Evolutionary conservation across 495 filamentous ascomycete species (phyloP).

Genomic region (Hyaloscypha bicolor): DNA sequence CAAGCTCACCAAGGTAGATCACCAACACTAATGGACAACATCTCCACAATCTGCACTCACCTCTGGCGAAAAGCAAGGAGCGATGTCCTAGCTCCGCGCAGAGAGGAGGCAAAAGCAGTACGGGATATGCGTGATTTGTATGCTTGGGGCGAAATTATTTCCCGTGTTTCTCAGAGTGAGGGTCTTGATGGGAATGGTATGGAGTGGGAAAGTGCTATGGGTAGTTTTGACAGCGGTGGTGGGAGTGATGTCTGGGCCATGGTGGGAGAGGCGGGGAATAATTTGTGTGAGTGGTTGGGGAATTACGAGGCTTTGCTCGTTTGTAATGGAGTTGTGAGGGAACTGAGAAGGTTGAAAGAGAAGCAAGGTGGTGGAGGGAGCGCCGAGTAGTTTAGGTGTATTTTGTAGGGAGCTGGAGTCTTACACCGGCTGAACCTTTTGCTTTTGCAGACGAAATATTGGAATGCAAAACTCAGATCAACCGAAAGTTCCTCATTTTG

Average conservation of each 20-base stretch:
- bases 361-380: not conserved
- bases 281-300: slow-evolving; percentile 19
- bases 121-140: slow-evolving; percentile 19
- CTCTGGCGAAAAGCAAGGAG: slow-evolving; percentile 24
- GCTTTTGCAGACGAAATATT: no score
- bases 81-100: slow-evolving; percentile 21
- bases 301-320: slow-evolving; percentile 13
- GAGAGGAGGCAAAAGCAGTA: slow-evolving; percentile 21
- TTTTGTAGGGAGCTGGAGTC: no score
- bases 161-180: slow-evolving; percentile 8
- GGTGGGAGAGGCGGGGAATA: slow-evolving; percentile 21
- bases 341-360: slow-evolving; percentile 9
- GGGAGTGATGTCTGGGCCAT: not conserved
- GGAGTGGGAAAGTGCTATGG: not conserved
- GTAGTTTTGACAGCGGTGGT: not conserved
- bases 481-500: no score
- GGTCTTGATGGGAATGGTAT: not conserved
- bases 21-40: slow-evolving; percentile 25
- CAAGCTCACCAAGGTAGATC: not conserved
- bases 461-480: no score
- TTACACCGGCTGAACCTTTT: no score
- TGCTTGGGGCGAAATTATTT: slow-evolving; percentile 24
- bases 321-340: slow-evolving; percentile 7
- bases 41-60: slow-evolving; percentile 19
- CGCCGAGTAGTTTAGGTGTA: no score